phyloP scores from a whole-genome alignment of 371 early-diverging fungal species.

The Mortierella sp. region DNA sequence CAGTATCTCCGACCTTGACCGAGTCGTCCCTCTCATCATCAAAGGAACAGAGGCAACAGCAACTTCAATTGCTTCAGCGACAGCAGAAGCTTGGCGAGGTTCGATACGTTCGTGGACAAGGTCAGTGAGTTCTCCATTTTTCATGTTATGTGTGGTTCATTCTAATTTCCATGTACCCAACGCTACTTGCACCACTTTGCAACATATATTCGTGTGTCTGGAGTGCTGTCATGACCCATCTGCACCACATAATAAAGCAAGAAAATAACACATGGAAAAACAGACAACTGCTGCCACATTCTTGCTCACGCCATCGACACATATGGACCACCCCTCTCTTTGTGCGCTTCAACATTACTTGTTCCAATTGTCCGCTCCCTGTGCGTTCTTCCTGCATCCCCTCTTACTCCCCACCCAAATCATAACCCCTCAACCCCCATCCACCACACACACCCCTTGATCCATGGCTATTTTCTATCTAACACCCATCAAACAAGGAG shows the following conservation, averaged over 20 bases:
- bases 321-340: neutral
- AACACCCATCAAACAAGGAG: neutral
- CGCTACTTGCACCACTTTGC: neutral
- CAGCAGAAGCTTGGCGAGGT: slow-evolving; percentile 26
- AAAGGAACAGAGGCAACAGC: slow-evolving; percentile 35
- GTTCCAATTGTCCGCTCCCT: neutral
- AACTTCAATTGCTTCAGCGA: slow-evolving; percentile 28
- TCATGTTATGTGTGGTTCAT: neutral
- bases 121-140: slow-evolving; percentile 8
- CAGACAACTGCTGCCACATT: neutral
- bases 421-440: neutral
- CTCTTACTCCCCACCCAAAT: neutral
- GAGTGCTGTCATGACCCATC: neutral
- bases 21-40: slow-evolving; percentile 29
- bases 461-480: neutral
- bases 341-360: neutral
- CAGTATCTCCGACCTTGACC: slow-evolving; percentile 20
- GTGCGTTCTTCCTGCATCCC: neutral
- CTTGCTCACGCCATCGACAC: neutral
- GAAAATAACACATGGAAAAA: slow-evolving; percentile 2
- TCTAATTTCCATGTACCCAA: neutral
- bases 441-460: slow-evolving; percentile 2
- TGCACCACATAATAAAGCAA: neutral
- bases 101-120: slow-evolving; percentile 21
- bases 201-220: neutral